phyloP scores from a whole-genome alignment of 106 monocot genomes.

The Apostasia shenzhenica region DNA sequence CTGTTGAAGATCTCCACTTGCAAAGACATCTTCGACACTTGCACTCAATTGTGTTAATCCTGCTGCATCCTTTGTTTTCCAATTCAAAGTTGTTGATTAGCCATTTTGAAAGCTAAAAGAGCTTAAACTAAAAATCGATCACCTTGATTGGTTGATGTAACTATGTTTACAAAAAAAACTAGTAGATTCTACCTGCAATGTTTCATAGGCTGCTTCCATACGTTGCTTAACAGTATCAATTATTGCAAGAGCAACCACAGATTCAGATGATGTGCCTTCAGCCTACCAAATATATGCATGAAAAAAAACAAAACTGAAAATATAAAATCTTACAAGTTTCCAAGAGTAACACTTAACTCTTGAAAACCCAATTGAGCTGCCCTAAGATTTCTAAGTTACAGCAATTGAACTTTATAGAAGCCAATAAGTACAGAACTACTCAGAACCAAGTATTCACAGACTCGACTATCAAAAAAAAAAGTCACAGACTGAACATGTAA shows the following conservation, averaged over 20 bases:
- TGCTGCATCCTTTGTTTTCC: constrained; percentile 73
- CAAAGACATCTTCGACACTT: constrained; percentile 96
- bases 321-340: too few relatives aligned
- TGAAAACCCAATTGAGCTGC: too few relatives aligned
- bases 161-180: neutral
- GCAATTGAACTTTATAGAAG: too few relatives aligned
- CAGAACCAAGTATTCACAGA: too few relatives aligned
- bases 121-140: neutral
- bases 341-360: too few relatives aligned
- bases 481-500: too few relatives aligned
- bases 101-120: neutral
- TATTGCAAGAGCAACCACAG: constrained; percentile 73
- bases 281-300: constrained; percentile 38
- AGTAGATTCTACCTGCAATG: constrained; percentile 65
- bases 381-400: too few relatives aligned
- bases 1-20: constrained; percentile 95
- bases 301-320: too few relatives aligned
- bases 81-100: constrained; percentile 9
- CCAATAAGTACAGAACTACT: too few relatives aligned
- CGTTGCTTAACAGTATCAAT: constrained; percentile 87
- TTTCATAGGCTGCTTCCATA: constrained; percentile 95
- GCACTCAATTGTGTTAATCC: constrained; percentile 93
- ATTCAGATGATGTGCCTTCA: constrained; percentile 81
- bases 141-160: neutral
- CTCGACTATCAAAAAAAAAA: too few relatives aligned